phyloP scores from a whole-genome alignment of 495 filamentous ascomycete species.

The Aspergillus nanangensis region DNA sequence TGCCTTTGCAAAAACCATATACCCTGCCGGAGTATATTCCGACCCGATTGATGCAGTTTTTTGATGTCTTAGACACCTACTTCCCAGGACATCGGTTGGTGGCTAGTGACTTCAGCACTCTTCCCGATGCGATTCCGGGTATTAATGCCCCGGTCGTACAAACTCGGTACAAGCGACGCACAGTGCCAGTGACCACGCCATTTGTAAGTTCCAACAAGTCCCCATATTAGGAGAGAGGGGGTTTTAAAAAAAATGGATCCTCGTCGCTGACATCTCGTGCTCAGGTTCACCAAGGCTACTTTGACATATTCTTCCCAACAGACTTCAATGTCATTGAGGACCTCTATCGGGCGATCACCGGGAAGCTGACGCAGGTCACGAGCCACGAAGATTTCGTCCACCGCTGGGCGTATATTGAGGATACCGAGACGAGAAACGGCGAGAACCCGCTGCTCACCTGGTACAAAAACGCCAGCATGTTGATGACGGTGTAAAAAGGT shows the following conservation, averaged over 20 bases:
- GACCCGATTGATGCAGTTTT: slow-evolving; percentile 92
- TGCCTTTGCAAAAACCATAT: slow-evolving; percentile 69
- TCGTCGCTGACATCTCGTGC: slow-evolving; percentile 8
- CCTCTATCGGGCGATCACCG: slow-evolving; percentile 86
- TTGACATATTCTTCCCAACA: slow-evolving; percentile 97
- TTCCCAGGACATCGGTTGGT: slow-evolving; percentile 88
- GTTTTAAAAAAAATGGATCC: not conserved
- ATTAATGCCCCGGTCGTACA: slow-evolving; percentile 93
- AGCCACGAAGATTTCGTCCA: slow-evolving; percentile 87
- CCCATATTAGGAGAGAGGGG: not conserved
- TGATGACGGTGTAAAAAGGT: slow-evolving; percentile 81
- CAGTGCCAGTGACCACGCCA: slow-evolving; percentile 84
- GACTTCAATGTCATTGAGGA: slow-evolving; percentile 85
- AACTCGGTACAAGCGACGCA: slow-evolving; percentile 80
- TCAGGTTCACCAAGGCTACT: slow-evolving; percentile 95
- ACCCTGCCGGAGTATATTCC: slow-evolving; percentile 87
- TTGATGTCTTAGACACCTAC: slow-evolving; percentile 76
- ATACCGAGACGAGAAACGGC: slow-evolving; percentile 80
- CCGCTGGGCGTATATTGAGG: slow-evolving; percentile 84
- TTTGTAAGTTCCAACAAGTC: slow-evolving; percentile 56
- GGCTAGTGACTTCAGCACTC: slow-evolving; percentile 81
- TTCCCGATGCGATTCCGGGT: slow-evolving; percentile 78
- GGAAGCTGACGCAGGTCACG: slow-evolving; percentile 78
- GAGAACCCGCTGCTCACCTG: slow-evolving; percentile 91
- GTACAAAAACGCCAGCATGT: slow-evolving; percentile 91